phyloP scores from a whole-genome alignment of 176 grass and related monocot species.

The Leersia perrieri region DNA sequence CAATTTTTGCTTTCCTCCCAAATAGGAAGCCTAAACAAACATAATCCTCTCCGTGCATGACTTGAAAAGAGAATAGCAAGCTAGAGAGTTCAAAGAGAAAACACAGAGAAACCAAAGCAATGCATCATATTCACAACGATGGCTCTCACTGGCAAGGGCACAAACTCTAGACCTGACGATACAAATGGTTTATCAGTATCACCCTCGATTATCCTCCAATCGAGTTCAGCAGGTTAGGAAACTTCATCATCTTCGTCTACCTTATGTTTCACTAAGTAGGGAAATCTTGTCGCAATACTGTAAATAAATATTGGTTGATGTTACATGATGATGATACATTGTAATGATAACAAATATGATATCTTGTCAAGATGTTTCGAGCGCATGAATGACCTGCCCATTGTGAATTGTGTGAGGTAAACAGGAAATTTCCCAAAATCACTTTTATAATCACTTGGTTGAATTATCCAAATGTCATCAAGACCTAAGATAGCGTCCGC shows the following conservation, averaged over 20 bases:
- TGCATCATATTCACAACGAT: neutral
- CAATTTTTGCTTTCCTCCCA: slow-evolving; percentile 60
- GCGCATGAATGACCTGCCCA: slow-evolving; percentile 75
- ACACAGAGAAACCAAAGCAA: neutral
- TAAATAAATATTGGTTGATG: neutral
- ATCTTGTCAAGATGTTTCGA: too few relatives aligned
- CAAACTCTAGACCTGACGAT: slow-evolving; percentile 68
- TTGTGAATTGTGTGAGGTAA: slow-evolving; percentile 76
- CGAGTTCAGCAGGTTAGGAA: slow-evolving; percentile 42
- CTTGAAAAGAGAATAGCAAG: slow-evolving; percentile 31
- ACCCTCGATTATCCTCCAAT: slow-evolving; percentile 79
- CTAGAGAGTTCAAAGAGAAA: neutral
- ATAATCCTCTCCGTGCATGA: slow-evolving; percentile 86
- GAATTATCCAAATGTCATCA: slow-evolving; percentile 60
- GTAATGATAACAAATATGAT: neutral
- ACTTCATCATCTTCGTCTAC: slow-evolving; percentile 53
- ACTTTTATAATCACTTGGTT: slow-evolving; percentile 41
- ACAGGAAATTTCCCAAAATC: slow-evolving; percentile 51
- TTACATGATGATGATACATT: neutral
- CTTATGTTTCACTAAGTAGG: slow-evolving; percentile 61
- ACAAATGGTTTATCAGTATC: slow-evolving; percentile 57
- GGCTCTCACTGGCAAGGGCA: slow-evolving; percentile 70
- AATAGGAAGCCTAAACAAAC: slow-evolving; percentile 87
- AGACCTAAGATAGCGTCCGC: slow-evolving; percentile 89
- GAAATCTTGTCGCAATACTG: slow-evolving; percentile 65